Conservation (phyloP, 2,329 filamentous ascomycete genomes). For the Metarhizium rileyi region DNA sequence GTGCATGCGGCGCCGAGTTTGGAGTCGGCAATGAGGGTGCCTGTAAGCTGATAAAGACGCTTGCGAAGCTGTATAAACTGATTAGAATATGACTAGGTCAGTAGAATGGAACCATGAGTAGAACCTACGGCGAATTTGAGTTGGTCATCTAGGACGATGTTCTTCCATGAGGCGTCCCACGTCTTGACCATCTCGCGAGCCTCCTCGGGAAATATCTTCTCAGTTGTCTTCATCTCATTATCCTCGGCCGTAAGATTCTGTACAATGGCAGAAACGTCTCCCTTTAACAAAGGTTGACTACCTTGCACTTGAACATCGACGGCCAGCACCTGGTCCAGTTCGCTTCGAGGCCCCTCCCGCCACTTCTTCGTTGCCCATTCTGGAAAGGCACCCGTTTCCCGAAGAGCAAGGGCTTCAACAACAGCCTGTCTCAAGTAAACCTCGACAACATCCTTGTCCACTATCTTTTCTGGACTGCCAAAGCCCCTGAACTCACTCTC, state of each 20-base stretch:
- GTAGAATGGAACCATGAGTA: not conserved
- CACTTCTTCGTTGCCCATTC: slow-evolving; percentile 24
- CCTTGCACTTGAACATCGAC: slow-evolving; percentile 30
- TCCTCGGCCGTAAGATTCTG: slow-evolving; percentile 22
- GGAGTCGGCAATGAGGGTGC: slow-evolving; percentile 63
- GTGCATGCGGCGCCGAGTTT: slow-evolving; percentile 48
- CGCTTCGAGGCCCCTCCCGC: slow-evolving; percentile 21
- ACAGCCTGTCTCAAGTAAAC: slow-evolving; percentile 40
- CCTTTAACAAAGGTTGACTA: slow-evolving; percentile 29
- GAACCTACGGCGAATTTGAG: slow-evolving; percentile 65
- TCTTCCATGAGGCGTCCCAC: slow-evolving; percentile 49
- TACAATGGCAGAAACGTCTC: slow-evolving; percentile 25
- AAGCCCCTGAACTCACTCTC: slow-evolving; percentile 37
- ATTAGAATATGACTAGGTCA: slow-evolving; percentile 3
- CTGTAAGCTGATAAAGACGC: slow-evolving; percentile 72
- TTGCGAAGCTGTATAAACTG: slow-evolving; percentile 58
- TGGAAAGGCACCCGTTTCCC: slow-evolving; percentile 19
- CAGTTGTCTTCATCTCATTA: slow-evolving; percentile 13
- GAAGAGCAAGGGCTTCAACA: slow-evolving; percentile 39
- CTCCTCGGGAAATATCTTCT: slow-evolving; percentile 26
- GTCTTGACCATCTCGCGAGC: slow-evolving; percentile 31
- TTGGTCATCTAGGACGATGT: slow-evolving; percentile 44
- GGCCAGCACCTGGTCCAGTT: slow-evolving; percentile 25
- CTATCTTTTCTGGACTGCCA: slow-evolving; percentile 27
- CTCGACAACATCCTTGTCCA: slow-evolving; percentile 36